Evolutionary conservation across 2,329 filamentous ascomycete species (phyloP), one percentile per base, ranked within the genome.

Genomic region (Dothideomycetes sp.): DNA sequence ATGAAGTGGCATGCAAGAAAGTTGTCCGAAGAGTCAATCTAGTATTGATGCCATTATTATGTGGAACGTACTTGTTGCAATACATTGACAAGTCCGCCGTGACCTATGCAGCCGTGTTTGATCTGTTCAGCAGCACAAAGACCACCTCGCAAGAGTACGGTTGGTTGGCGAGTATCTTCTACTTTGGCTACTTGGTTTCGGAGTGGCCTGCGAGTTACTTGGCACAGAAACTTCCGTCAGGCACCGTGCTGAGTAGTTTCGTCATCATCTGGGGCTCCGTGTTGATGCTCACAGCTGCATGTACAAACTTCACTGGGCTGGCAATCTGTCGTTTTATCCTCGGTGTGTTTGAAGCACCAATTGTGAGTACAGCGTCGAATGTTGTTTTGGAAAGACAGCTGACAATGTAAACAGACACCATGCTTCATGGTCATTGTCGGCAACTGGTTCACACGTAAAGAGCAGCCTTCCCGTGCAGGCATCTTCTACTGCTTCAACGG

Each of bases 401-500:
- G 29, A 40, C 16, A 17, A 12, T 3, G 2, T 3, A 4, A 1
- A 8, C 4, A 33, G 29, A 78, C 82, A 54, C 81, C 81, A 0
- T 68, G 71, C 3, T 84, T 84, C 50, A 64, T 84, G 22, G 63
- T 84, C 35, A 65, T 84, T 39, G 80, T 73, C 0, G 69, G 71
- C 19, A 80, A 81, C 64, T 84, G 80, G 79, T 42, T 84, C 56
- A 74, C 73, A 42, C 69, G 79, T 13, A 72, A 79, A 40, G 80
- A 76, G 69, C 7, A 54, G 22, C 51, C 52, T 5, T 37, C 47
- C 4, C 33, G 52, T 23, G 52, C 52, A 12, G 49, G 47, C n/a
- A 37, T 48, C n/a, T 64, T 64, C 60, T 80, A 82, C 57, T 82
- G 82, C 75, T 84, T 84, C 78, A 85, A 84, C 54, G 80, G 81